phyloP scores from a whole-genome alignment of 352 stramenopile genomes.

The Elongisporangium prolatum region DNA sequence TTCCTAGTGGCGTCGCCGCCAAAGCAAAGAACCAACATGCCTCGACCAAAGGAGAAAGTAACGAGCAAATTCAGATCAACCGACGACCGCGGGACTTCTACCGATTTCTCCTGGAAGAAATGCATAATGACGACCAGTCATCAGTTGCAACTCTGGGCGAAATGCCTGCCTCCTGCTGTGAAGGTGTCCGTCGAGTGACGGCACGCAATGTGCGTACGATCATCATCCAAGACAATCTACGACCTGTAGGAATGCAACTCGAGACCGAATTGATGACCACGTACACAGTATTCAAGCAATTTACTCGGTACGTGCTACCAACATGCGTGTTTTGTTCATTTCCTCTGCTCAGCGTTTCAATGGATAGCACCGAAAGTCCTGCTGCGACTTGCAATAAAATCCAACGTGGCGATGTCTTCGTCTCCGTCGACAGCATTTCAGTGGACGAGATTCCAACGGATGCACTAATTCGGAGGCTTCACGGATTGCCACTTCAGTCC shows the following conservation, averaged over 20 bases:
- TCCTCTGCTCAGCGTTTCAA: neutral
- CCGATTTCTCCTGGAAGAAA: slow-evolving; percentile 4
- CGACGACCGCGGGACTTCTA: slow-evolving; percentile 3
- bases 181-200: slow-evolving; percentile 8
- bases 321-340: neutral
- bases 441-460: slow-evolving; percentile 26
- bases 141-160: neutral
- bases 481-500: neutral
- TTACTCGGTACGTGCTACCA: slow-evolving; percentile 11
- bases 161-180: neutral
- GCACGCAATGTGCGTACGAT: slow-evolving; percentile 13
- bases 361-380: slow-evolving; percentile 6
- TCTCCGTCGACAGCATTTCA: slow-evolving; percentile 19
- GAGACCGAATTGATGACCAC: slow-evolving; percentile 32
- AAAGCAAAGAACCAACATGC: neutral
- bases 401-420: slow-evolving; percentile 16
- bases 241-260: slow-evolving; percentile 20
- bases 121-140: neutral
- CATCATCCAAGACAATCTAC: slow-evolving; percentile 18
- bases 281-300: slow-evolving; percentile 26
- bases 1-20: neutral
- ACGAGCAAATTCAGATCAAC: neutral
- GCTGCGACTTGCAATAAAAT: slow-evolving; percentile 7
- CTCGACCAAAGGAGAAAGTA: neutral
- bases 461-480: slow-evolving; percentile 15